These are phyloP conservation scores for Suillus bovinus DNA, from an alignment of 768 basidiomycete species.

Conservation along the genomic window DNA sequence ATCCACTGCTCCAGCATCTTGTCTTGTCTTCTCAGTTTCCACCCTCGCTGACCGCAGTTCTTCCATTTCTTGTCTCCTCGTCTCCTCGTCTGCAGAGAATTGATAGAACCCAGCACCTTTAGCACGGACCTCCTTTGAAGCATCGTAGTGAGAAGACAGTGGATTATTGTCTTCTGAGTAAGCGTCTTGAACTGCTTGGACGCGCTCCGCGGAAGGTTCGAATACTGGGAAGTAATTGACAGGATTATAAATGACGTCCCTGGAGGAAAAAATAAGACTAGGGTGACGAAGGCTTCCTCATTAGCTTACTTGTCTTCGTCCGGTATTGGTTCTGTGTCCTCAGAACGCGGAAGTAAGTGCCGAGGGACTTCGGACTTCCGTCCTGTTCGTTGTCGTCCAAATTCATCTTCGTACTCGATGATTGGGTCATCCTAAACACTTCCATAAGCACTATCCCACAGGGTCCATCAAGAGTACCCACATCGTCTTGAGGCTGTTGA, in stretches of 20 bases:
- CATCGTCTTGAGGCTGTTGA: conserved; percentile 40
- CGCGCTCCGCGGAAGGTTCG: conserved; percentile 77
- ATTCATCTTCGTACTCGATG: conserved; percentile 86
- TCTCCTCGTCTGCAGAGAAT: conserved; percentile 85
- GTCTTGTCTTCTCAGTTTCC: conserved; percentile 67
- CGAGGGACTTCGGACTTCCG: conserved; percentile 78
- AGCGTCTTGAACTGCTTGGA: conserved; percentile 72
- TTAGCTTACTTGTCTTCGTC: conserved; percentile 61
- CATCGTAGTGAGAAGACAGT: conserved; percentile 78
- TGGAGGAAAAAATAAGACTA: conserved; percentile 22
- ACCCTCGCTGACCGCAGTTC: conserved; percentile 65
- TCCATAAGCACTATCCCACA: conserved; percentile 3
- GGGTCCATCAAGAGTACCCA: conserved; percentile 18
- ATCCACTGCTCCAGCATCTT: conserved; percentile 61
- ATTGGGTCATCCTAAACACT: conserved; percentile 67
- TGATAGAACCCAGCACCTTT: conserved; percentile 92
- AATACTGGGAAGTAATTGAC: conserved; percentile 87
- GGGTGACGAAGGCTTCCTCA: background rate
- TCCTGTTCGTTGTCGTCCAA: conserved; percentile 72
- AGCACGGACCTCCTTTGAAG: conserved; percentile 77
- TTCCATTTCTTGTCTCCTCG: conserved; percentile 78
- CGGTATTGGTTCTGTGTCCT: conserved; percentile 38
- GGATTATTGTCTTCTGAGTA: conserved; percentile 70
- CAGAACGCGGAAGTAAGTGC: conserved; percentile 49
- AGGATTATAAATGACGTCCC: conserved; percentile 73